Base-by-base conservation (phyloP, 306 rosid genomes). In the Cicer yamashitae region DNA sequence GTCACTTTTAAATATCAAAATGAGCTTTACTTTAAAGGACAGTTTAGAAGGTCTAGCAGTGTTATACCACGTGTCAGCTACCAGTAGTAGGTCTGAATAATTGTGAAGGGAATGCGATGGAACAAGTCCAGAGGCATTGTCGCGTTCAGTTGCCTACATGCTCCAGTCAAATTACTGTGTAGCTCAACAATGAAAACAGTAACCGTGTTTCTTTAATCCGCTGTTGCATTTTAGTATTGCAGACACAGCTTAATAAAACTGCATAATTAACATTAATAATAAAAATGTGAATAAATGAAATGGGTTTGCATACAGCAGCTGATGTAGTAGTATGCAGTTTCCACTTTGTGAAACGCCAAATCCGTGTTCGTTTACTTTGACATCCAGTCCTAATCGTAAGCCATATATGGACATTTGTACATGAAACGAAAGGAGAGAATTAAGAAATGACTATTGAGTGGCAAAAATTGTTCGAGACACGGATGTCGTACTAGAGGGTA, bases 341-440 rank as follows among this genome's bases (percentile, higher is more conserved):
- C 11, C 41, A 54, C 44, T 40, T 17, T 12, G 40, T 43, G 12
- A 71, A 54, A 71, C 40, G 20, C 53, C 76, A 41, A 53, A 54
- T 39, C 51, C 10, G 5, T 57, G 54, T 44, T 15, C 30, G 56
- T 57, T 72, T 73, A 25, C n/a, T 63, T 73, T 63, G 72, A 75
- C 54, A 50, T 74, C 1, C 44, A n/a, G 13, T 57, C 11, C 65
- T 1, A 11, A 41, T 48, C 8, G 11, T 10, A 11, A 71, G 45
- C 11, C 9, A 57, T 22, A 20, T 7, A 54, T 1, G 54, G 34
- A 72, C 44, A 8, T 41, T 56, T 54, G 53, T 71, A 71, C 52
- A 51, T 12, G 2, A 71, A 15, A 18, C 14, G 17, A 56, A 22
- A 20, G 20, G 11, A 22, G 66, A 71, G 40, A 6, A 13, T 30